phyloP scores from a whole-genome alignment of 768 basidiomycete genomes.

The Auriscalpium microsporum region DNA sequence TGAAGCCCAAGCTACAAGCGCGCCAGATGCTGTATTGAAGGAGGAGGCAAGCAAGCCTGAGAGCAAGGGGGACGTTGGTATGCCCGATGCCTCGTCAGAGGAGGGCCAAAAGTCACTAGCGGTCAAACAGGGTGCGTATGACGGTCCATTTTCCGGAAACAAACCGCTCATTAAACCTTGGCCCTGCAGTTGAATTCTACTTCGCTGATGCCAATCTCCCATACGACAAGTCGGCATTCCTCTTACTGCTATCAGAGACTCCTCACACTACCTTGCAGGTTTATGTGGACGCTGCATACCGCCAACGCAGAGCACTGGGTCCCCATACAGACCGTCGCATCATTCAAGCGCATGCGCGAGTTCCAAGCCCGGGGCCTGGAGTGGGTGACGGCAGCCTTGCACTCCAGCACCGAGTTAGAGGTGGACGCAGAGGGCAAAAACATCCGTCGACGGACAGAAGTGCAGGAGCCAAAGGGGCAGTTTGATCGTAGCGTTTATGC shows the following conservation, averaged over 20 bases:
- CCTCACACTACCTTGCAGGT: constrained; percentile 36
- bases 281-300: constrained; percentile 89
- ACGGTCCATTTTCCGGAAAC: not conserved
- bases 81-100: constrained; percentile 8
- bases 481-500: constrained; percentile 86
- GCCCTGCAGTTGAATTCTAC: constrained; percentile 79
- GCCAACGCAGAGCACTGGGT: constrained; percentile 85
- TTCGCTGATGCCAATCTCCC: constrained; percentile 96
- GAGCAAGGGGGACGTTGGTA: not conserved
- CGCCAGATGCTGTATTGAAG: no score
- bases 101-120: constrained; percentile 39
- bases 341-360: constrained; percentile 93
- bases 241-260: not conserved
- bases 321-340: constrained; percentile 74
- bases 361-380: constrained; percentile 49
- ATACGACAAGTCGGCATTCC: constrained; percentile 60
- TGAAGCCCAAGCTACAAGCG: no score
- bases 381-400: constrained; percentile 67
- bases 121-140: constrained; percentile 43
- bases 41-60: no score
- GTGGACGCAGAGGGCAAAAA: constrained; percentile 66
- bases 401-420: constrained; percentile 48
- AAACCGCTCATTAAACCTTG: not conserved
- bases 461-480: constrained; percentile 68
- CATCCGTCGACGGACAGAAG: constrained; percentile 65